Conservation (phyloP, 2,329 filamentous ascomycete species). For the Alternaria consortialis region DNA sequence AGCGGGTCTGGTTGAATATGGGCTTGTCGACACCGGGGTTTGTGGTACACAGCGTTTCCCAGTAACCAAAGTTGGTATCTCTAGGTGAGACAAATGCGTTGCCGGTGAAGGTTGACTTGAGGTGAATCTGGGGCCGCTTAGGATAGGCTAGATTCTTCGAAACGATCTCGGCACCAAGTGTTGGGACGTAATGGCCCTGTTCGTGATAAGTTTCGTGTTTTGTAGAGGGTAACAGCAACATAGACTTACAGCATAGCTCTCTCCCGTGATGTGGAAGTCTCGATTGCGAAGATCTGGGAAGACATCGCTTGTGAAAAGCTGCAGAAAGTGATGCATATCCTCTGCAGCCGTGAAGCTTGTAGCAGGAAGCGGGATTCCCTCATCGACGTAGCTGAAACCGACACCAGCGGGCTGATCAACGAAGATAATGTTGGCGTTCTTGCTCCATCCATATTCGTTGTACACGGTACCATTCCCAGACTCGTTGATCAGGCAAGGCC, state of each 20-base stretch:
- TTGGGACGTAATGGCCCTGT: slow-evolving; percentile 60
- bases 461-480: slow-evolving; percentile 50
- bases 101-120: slow-evolving; percentile 58
- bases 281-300: slow-evolving; percentile 54
- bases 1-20: slow-evolving; percentile 58
- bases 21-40: slow-evolving; percentile 55
- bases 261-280: slow-evolving; percentile 59
- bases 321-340: slow-evolving; percentile 61
- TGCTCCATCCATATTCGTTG: slow-evolving; percentile 53
- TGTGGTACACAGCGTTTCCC: slow-evolving; percentile 59
- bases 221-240: background rate
- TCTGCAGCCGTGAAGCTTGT: slow-evolving; percentile 56
- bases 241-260: slow-evolving; percentile 57
- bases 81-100: slow-evolving; percentile 58
- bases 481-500: slow-evolving; percentile 51
- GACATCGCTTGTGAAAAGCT: slow-evolving; percentile 57
- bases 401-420: slow-evolving; percentile 53
- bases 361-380: slow-evolving; percentile 45
- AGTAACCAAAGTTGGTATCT: slow-evolving; percentile 56
- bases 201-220: slow-evolving; percentile 9
- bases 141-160: slow-evolving; percentile 55
- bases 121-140: slow-evolving; percentile 52
- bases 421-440: slow-evolving; percentile 49
- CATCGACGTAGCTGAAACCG: slow-evolving; percentile 52
- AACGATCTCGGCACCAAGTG: slow-evolving; percentile 56